These are phyloP conservation scores for Aspergillus chevalieri DNA, from an alignment of 2,329 filamentous ascomycete genomes.

Conservation along the genomic window DNA sequence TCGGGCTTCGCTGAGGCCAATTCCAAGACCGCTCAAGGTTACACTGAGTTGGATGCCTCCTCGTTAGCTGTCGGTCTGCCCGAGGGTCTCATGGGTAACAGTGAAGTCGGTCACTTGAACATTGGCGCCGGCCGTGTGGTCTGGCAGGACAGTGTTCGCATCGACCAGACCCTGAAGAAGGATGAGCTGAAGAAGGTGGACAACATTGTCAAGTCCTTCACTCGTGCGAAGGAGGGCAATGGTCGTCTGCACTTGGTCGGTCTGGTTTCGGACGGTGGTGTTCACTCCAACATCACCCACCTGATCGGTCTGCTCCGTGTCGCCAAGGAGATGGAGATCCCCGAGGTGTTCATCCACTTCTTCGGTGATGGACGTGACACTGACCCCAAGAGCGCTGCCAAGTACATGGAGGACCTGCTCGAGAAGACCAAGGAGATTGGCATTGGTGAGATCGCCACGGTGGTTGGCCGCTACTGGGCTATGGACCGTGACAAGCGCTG, in stretches of 20 bases:
- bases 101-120: constrained; percentile 96
- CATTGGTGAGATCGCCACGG: constrained; percentile 78
- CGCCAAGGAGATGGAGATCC: constrained; percentile 80
- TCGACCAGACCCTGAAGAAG: constrained; percentile 88
- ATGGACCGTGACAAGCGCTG: constrained; percentile 99
- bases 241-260: constrained; percentile 89
- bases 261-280: constrained; percentile 90
- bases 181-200: constrained; percentile 68
- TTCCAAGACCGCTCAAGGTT: constrained; percentile 73
- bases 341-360: constrained; percentile 97
- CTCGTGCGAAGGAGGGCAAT: constrained; percentile 76
- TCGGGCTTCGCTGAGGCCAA: constrained; percentile 65
- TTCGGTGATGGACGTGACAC: constrained; percentile 97
- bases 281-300: constrained; percentile 94
- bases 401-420: constrained; percentile 81
- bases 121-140: constrained; percentile 96
- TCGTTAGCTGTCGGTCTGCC: constrained; percentile 92
- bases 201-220: constrained; percentile 71
- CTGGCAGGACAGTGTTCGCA: constrained; percentile 97
- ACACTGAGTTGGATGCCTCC: constrained; percentile 88
- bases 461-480: constrained; percentile 94
- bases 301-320: constrained; percentile 80
- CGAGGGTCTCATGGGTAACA: constrained; percentile 98
- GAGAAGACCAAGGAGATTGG: constrained; percentile 77
- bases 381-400: constrained; percentile 87